Evolutionary conservation across 1,139 yeast species (phyloP), one percentile per base, ranked within the genome.

Genomic region (Saccharomyces hybrid): DNA sequence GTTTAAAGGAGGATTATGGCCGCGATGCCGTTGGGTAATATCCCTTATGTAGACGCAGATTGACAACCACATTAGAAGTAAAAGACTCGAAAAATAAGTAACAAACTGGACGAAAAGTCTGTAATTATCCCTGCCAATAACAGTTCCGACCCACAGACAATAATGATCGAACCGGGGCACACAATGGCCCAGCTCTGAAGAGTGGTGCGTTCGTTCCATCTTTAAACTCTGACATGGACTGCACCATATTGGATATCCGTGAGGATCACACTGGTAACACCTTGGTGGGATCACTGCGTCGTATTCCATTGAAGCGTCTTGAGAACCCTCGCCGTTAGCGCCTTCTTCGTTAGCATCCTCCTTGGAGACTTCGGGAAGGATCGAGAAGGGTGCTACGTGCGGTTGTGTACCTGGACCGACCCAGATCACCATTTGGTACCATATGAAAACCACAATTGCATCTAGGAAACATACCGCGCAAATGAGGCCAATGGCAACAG

Each of bases 221-320:
- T 82, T 83, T 21, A 84, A 70, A 4, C 84, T 76, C 47, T 76
- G 71, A 56, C 88, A 81, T 7, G 66, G 65, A 1, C 81, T 69
- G 61, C 88, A 83, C 79, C 83, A 85, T 44, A 71, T 71, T 0
- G 91, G 91, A 56, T 73, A 78, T 0, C 93, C 91, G 55, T 74
- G 70, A 14, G 69, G 70, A 66, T 83, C 86, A 65, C 88, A 83
- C 19, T 75, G 66, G 64, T 84, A 86, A 46, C 75, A 68, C 2
- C 69, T 73, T 0, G 90, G 89, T 2, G 76, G 76, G 8, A 49
- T 14, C 1, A 59, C 54, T 4, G 62, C 55, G 11, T 21, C 29
- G 11, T 34, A 46, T 2, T n/a, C 31, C 24, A 12, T 31, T 14
- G 42, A 31, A 11, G 26, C 16, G 28, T 50, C 28, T 31, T 49